Base-by-base conservation (phyloP, 495 filamentous ascomycete genomes). In the Parachaetomium inaequale region DNA sequence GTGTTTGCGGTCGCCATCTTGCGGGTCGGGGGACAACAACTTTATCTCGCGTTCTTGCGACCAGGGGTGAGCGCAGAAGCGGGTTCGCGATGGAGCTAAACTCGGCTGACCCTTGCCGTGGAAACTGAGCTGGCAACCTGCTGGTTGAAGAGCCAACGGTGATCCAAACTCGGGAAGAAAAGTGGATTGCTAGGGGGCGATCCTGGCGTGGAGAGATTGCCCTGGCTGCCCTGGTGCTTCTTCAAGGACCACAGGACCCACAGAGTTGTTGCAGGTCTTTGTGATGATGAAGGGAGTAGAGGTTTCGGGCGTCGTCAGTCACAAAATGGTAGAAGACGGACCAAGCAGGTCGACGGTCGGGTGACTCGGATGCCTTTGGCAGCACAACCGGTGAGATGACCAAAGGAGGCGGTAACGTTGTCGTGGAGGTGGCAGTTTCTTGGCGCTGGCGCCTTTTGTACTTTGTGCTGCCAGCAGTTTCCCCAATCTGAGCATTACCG, bases 1-100 rank as follows among this genome's bases (percentile, higher is more conserved):
- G 31, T 59, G 61, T 45, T 68, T 63, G 65, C 52, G 42, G 62
- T 65, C 62, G 67, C 71, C 71, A 73, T 73, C 42, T 59, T 71
- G 67, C 42, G 59, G 52, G 56, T 28, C 43, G 69, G 63, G 60
- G 52, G 60, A 28, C 61, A 62, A 63, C 59, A 40, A 62, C 67
- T 67, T 67, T 71, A 69, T 67, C 63, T 62, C 63, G 59, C 23
- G 59, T 7, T 36, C 43, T 51, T 21, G 49, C 1, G 36, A 40
- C 31, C 45, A 25, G 53, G 63, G 59, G 61, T 64, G 46, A 57
- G 50, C 17, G 52, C 49, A 47, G 51, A 46, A 62, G 42, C 53
- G 32, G 64, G 36, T 62, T 55, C 57, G 66, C 61, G 57, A 51
- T 53, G 55, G 34, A 49, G 25, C 59, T 40, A 40, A 36, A 12